Evolutionary conservation across 225 moss, liverwort and hornwort species (phyloP).

Genomic region (Takakia lepidozioides): DNA sequence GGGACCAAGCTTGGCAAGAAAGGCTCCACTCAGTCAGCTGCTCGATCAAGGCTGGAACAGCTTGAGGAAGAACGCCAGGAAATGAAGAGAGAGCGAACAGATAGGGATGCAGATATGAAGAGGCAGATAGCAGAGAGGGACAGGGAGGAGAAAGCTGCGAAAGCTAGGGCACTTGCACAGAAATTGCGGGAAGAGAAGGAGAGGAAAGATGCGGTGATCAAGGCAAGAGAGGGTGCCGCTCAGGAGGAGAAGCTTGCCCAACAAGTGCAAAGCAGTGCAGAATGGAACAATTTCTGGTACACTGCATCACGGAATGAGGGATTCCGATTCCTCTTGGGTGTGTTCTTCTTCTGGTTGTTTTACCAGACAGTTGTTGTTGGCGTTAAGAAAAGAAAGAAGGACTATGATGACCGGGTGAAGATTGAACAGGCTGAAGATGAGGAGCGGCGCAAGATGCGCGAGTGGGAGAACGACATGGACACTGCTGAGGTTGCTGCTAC

Average conservation of each 20-base stretch:
- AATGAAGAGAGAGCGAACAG: constrained; percentile 37
- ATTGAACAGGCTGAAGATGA: constrained; percentile 95
- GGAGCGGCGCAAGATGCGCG: constrained; percentile 91
- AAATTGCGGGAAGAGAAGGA: constrained; percentile 23
- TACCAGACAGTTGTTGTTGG: constrained; percentile 93
- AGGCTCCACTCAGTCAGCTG: constrained; percentile 24
- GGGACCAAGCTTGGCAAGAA: constrained; percentile 12
- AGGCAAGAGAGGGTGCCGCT: constrained; percentile 28
- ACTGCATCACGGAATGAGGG: constrained; percentile 91
- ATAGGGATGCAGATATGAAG: constrained; percentile 20
- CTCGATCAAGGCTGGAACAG: constrained; percentile 62
- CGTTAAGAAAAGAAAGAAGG: constrained; percentile 97
- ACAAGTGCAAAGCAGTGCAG: constrained; percentile 52
- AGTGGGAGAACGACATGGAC: constrained; percentile 99
- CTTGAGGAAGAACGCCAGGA: constrained; percentile 59
- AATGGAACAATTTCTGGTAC: constrained; percentile 77
- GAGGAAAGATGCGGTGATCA: constrained; percentile 26
- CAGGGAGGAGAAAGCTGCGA: constrained; percentile 25
- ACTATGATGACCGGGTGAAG: constrained; percentile 94
- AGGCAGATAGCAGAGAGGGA: constrained; percentile 20
- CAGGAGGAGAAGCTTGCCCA: constrained; percentile 52
- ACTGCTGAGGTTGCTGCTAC: constrained; percentile 56
- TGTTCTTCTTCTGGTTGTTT: constrained; percentile 98
- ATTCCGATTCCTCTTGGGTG: constrained; percentile 87
- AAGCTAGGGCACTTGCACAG: constrained; percentile 15